Percentiles rank a stretch among this genome's conserved stretches.
These are phyloP conservation scores for Saccharomycopsis sp. DNA, from an alignment of 805 yeast species.

Conservation along the genomic window DNA sequence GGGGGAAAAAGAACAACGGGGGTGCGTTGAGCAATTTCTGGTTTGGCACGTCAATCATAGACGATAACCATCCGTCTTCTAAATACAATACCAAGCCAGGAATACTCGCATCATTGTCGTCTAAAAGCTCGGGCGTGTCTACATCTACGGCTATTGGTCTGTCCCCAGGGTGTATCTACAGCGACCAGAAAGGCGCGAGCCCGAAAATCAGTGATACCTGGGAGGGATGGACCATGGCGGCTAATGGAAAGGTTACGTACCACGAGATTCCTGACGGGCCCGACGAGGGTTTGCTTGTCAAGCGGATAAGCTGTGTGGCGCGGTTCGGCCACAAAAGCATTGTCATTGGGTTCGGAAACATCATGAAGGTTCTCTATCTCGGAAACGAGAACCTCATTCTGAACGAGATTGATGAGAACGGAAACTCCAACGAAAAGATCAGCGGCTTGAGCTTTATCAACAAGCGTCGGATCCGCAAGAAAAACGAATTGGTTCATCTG, in stretches of 20 bases:
- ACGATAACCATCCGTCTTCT: neutral
- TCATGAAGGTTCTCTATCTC: constrained; percentile 63
- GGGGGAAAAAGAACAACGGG: neutral
- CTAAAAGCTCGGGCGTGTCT: neutral
- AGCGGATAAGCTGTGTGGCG: constrained; percentile 53
- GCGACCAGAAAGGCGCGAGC: neutral
- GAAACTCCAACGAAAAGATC: constrained; percentile 33
- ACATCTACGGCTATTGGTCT: neutral
- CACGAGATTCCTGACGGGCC: constrained; percentile 52
- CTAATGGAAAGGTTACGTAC: constrained; percentile 54
- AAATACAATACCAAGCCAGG: neutral
- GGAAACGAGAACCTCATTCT: constrained; percentile 71
- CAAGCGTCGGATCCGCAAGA: constrained; percentile 33
- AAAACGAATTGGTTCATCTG: constrained; percentile 8
- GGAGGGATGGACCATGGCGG: constrained; percentile 78
- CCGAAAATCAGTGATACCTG: constrained; percentile 39
- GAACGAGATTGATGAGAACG: constrained; percentile 41
- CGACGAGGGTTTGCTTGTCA: constrained; percentile 42
- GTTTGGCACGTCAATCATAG: neutral
- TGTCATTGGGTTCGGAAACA: constrained; percentile 67
- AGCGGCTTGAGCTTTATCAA: constrained; percentile 48
- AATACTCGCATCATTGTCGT: neutral
- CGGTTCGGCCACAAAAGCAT: constrained; percentile 76
- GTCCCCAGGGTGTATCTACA: neutral
- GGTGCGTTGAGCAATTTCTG: neutral